Evolutionary conservation across 202 grass and related monocot genomes (phyloP).

Genomic region (Zoysia matrella): DNA sequence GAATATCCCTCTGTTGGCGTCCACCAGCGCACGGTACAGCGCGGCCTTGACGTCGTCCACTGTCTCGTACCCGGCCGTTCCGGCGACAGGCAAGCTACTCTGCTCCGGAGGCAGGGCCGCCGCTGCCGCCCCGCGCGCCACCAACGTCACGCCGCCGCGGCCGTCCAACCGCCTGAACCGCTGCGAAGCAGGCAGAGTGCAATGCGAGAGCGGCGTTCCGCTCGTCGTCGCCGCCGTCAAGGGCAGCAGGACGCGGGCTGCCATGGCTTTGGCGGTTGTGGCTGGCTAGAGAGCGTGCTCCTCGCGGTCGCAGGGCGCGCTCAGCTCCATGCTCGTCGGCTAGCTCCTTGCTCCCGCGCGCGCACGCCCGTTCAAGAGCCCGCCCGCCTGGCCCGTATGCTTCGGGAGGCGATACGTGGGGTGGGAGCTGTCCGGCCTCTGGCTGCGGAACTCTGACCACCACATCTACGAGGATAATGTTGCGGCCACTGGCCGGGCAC

Average conservation of each 20-base stretch:
- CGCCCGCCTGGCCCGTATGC: neutral
- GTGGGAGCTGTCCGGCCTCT: neutral
- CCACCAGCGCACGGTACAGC: slow-evolving; percentile 58
- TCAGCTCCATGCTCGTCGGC: slow-evolving; percentile 39
- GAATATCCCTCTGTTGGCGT: slow-evolving; percentile 75
- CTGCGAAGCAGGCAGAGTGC: neutral
- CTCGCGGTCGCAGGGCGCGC: slow-evolving; percentile 1
- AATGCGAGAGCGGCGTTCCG: neutral
- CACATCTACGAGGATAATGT: slow-evolving; percentile 59
- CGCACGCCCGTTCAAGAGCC: neutral
- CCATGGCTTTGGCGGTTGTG: slow-evolving; percentile 35
- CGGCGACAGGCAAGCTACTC: slow-evolving; percentile 14
- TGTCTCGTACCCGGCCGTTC: slow-evolving; percentile 6
- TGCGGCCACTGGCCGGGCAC: slow-evolving; percentile 7
- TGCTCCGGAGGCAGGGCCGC: slow-evolving; percentile 40
- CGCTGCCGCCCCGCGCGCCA: too few species aligned
- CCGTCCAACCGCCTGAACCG: neutral
- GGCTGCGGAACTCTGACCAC: slow-evolving; percentile 28
- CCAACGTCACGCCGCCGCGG: slow-evolving; percentile 8
- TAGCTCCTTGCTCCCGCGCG: neutral
- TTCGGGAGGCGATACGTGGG: slow-evolving; percentile 19
- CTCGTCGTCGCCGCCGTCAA: neutral
- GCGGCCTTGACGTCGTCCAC: slow-evolving; percentile 53
- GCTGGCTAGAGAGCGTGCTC: neutral
- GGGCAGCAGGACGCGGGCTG: slow-evolving; percentile 27